Conservation (phyloP, 1,139 yeast species). For the Scheffersomyces segobiensis region DNA sequence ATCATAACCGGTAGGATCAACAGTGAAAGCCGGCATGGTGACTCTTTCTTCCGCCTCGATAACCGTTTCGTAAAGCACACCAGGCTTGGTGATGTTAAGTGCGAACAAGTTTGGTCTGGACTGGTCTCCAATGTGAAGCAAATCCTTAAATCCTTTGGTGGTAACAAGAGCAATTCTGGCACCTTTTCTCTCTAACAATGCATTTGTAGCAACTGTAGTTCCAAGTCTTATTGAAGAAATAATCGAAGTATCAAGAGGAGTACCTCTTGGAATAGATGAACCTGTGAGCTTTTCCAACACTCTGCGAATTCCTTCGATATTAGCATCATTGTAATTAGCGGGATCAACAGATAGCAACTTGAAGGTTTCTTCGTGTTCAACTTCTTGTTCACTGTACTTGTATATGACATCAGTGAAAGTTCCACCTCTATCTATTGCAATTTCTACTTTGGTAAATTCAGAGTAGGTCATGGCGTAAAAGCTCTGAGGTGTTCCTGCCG, state of each 20-base stretch:
- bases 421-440: slow-evolving; percentile 25
- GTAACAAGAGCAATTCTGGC: slow-evolving; percentile 64
- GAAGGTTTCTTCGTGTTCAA: slow-evolving; percentile 15
- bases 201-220: slow-evolving; percentile 80
- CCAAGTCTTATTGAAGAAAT: slow-evolving; percentile 65
- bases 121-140: slow-evolving; percentile 68
- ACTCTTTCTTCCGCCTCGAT: slow-evolving; percentile 74
- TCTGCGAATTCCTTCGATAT: slow-evolving; percentile 23
- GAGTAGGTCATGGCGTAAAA: no score
- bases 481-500: no score
- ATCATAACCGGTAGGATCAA: slow-evolving; percentile 47
- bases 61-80: slow-evolving; percentile 61
- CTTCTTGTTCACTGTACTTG: slow-evolving; percentile 2
- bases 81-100: slow-evolving; percentile 57
- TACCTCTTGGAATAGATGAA: slow-evolving; percentile 13
- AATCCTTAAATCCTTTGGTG: slow-evolving; percentile 65
- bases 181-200: slow-evolving; percentile 69
- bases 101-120: slow-evolving; percentile 72
- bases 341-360: slow-evolving; percentile 23
- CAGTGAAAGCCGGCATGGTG: slow-evolving; percentile 66
- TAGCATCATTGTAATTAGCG: slow-evolving; percentile 22
- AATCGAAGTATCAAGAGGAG: slow-evolving; percentile 29
- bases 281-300: slow-evolving; percentile 17
- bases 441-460: background rate
- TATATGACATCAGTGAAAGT: slow-evolving; percentile 23